Evolutionary conservation across 1,139 yeast genomes (phyloP).

Genomic region (Meyerozyma smithsonii): DNA sequence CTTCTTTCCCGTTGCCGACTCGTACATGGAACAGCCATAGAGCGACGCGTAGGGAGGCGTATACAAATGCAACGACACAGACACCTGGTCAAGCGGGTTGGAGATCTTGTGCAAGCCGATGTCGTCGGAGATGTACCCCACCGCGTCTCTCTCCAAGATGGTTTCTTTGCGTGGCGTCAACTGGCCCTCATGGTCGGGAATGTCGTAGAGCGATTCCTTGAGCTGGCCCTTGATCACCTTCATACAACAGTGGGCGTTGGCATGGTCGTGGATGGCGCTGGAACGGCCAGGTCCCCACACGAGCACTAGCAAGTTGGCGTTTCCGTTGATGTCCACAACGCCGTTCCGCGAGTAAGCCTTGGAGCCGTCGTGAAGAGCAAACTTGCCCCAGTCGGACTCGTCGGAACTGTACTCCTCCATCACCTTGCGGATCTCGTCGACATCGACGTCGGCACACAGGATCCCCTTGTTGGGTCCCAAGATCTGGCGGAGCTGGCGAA

Average conservation of each 20-base stretch:
- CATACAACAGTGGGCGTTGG: constrained; percentile 68
- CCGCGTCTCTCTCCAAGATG: constrained; percentile 38
- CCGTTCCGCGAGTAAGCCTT: constrained; percentile 60
- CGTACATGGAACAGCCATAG: constrained; percentile 63
- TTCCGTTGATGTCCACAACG: constrained; percentile 59
- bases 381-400: constrained; percentile 55
- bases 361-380: constrained; percentile 51
- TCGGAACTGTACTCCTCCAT: constrained; percentile 48
- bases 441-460: constrained; percentile 51
- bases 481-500: constrained; percentile 25
- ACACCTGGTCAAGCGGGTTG: constrained; percentile 46
- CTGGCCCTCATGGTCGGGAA: constrained; percentile 35
- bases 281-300: constrained; percentile 73
- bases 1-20: constrained; percentile 46
- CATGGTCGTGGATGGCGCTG: constrained; percentile 72
- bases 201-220: constrained; percentile 53
- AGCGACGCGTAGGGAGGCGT: constrained; percentile 75
- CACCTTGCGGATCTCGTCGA: constrained; percentile 36
- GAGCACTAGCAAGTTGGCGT: constrained; percentile 62
- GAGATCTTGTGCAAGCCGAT: constrained; percentile 65
- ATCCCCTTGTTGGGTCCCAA: constrained; percentile 36
- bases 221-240: constrained; percentile 61
- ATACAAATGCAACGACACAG: constrained; percentile 69
- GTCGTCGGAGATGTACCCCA: constrained; percentile 63
- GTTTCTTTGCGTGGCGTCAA: constrained; percentile 31